A percentile compares a stretch with the other conserved stretches of the same genome.
phyloP scores from a whole-genome alignment of 2,329 filamentous ascomycete genomes.

The Xylaria sp. region DNA sequence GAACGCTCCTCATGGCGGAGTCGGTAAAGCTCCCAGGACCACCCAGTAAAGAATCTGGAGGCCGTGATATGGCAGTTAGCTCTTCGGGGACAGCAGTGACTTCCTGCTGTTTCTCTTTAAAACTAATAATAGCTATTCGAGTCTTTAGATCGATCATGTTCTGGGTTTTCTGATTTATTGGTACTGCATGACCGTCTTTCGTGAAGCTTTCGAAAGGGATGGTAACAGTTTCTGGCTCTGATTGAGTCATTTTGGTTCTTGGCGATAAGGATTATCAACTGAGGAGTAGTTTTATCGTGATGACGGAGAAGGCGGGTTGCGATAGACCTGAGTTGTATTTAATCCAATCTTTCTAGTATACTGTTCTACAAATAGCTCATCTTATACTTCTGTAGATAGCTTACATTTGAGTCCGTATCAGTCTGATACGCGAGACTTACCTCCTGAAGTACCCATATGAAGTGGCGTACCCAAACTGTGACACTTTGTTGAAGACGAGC shows the following conservation, averaged over 20 bases:
- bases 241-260: neutral
- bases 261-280: neutral
- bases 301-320: neutral
- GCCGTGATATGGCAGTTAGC: neutral
- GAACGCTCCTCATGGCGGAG: neutral
- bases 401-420: neutral
- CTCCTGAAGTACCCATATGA: neutral
- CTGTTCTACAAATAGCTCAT: neutral
- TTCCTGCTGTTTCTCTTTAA: neutral
- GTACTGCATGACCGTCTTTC: neutral
- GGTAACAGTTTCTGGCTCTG: neutral
- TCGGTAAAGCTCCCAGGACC: neutral
- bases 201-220: neutral
- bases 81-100: neutral
- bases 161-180: neutral
- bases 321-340: neutral
- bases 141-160: neutral
- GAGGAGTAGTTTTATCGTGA: neutral
- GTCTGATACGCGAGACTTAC: neutral
- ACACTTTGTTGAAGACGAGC: neutral
- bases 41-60: neutral
- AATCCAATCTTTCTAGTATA: neutral
- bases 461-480: neutral
- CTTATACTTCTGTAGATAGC: neutral
- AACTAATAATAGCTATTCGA: neutral